A percentile compares a stretch with the other conserved stretches of the same genome.
These are phyloP conservation scores for Pseudocercospora eumusae DNA, from an alignment of 2,329 filamentous ascomycete genomes.

Conservation along the genomic window DNA sequence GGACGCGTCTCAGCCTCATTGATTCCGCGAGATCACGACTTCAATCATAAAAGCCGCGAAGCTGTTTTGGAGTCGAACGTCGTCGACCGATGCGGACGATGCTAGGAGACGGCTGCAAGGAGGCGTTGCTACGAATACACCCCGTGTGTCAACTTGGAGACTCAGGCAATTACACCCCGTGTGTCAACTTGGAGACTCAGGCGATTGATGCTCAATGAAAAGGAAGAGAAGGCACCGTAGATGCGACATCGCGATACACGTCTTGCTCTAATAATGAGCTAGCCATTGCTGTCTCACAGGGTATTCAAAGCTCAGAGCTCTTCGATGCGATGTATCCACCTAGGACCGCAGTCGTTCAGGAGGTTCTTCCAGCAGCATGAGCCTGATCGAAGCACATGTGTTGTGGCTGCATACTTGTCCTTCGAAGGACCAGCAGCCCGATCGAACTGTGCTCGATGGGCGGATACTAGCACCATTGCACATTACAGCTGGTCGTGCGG, in stretches of 20 bases:
- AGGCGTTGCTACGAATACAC: neutral
- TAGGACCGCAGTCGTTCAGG: neutral
- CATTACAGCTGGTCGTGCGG: slow-evolving; percentile 33
- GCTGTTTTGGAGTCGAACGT: neutral
- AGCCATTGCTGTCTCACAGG: neutral
- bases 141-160: neutral
- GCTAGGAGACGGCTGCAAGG: neutral
- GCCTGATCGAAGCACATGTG: too few relatives aligned
- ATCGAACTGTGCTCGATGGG: neutral
- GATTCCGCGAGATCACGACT: neutral
- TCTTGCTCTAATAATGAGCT: neutral
- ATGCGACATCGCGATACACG: neutral
- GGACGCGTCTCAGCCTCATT: neutral
- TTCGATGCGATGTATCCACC: neutral
- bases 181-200: too few relatives aligned
- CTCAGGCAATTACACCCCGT: too few relatives aligned
- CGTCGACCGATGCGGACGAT: neutral
- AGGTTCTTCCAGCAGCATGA: too few relatives aligned
- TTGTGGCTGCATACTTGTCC: too few relatives aligned
- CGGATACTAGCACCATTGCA: too few relatives aligned
- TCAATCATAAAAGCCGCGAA: neutral
- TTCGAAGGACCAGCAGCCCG: too few relatives aligned
- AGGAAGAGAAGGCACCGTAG: neutral
- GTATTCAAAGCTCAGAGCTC: neutral
- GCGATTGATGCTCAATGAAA: neutral